Base-by-base conservation (phyloP, 192 early-diverging fungal species). In the Coemansia asiatica region DNA sequence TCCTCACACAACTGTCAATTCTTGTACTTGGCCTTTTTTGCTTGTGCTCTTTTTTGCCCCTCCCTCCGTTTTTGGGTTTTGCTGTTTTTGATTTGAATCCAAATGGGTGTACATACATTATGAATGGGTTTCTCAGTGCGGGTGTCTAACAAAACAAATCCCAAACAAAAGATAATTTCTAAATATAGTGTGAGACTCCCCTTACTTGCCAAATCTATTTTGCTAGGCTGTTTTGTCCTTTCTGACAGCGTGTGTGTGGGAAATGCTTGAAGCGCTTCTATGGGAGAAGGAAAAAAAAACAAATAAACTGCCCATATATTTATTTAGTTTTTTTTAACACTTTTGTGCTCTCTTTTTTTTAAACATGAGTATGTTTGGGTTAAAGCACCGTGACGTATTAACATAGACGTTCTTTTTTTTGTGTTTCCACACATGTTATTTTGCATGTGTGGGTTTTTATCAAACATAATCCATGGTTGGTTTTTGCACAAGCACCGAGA, bases 181-280 rank as follows among this genome's bases (percentile, higher is more conserved):
- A 59, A 59, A 59, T 59, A 59, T 59, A 59, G 57, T 59, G 57
- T 59, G 57, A 38, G 57, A 59, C 40, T 44, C 40, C 40, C 40
- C 40, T 44, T 44, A 15, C 40, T 44, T 44, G 6, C 8, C 4
- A 26, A 53, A 26, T 53, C 26, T 53, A 1, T 22, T 53, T 53
- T 53, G 18, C 4, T 53, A 6, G 22, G 4, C 26, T 19, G 21
- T 22, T 19, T 53, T 26, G 26, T 26, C 26, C 26, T 23, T 53
- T 53, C 21, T 23, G 21, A 2, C 29, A 40, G 57, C 57, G 57
- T 59, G 57, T 59, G 57, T 40, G 57, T 59, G 57, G 57, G 57
- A 59, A 59, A 27, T n/a, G 16, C 26, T 29, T 21, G 57, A 59
- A 59, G 54, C 9, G 16, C 26, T 29, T 21, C 54, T 18, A 26